Conservation (phyloP, 1,284 basidiomycete species). For the Ustilago lituana region DNA sequence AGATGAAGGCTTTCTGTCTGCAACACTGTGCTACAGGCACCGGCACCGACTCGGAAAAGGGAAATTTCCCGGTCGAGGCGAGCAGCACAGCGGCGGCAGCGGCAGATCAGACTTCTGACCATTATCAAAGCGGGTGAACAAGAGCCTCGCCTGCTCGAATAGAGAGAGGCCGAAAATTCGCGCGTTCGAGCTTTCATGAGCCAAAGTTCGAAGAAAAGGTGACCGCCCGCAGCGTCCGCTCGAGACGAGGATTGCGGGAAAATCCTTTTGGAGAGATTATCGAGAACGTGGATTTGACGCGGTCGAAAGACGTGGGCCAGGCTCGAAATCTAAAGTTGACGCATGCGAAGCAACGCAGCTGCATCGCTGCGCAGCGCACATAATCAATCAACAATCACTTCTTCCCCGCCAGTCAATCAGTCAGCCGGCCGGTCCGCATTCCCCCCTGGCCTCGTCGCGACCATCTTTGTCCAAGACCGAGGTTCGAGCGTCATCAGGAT, state of each 20-base stretch:
- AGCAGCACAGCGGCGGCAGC: too few species aligned
- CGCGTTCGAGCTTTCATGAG: constrained; percentile 25
- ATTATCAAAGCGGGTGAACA: constrained; percentile 28
- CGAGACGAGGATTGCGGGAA: constrained; percentile 4
- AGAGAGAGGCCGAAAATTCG: constrained; percentile 18
- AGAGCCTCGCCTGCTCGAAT: not conserved
- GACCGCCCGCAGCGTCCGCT: constrained; percentile 4
- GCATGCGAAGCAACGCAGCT: constrained; percentile 16
- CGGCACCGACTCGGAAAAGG: too few species aligned
- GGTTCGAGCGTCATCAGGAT: too few species aligned
- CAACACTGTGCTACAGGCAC: too few species aligned
- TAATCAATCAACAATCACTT: constrained; percentile 7
- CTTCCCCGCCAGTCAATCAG: not conserved
- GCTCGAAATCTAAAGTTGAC: constrained; percentile 29
- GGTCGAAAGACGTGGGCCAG: constrained; percentile 1
- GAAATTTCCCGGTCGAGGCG: too few species aligned
- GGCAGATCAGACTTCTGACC: too few species aligned
- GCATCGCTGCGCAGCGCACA: too few species aligned
- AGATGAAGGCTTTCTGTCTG: too few species aligned
- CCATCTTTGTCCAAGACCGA: too few species aligned
- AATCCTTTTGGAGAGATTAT: not conserved
- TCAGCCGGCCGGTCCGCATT: too few species aligned
- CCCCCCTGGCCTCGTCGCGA: too few species aligned
- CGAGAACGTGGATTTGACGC: constrained; percentile 1
- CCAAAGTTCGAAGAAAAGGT: constrained; percentile 6